These are phyloP conservation scores for Colletotrichum aenigma DNA, from an alignment of 2,329 filamentous ascomycete genomes.

Conservation along the genomic window DNA sequence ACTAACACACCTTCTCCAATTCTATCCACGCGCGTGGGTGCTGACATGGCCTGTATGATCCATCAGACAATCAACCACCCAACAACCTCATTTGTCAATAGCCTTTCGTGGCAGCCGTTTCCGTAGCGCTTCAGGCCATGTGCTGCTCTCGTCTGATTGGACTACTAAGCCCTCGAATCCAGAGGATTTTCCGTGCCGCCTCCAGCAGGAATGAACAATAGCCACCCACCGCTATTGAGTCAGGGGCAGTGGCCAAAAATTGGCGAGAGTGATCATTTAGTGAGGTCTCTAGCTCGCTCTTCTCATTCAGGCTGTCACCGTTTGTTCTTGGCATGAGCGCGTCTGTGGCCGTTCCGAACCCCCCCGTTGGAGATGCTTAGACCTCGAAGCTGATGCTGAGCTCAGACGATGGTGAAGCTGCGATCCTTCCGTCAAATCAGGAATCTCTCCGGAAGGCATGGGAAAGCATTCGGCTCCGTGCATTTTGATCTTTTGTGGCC, in stretches of 20 bases:
- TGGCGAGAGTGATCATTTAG: background rate
- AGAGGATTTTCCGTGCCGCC: background rate
- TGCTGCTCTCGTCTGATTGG: background rate
- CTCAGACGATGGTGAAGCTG: background rate
- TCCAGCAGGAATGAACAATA: background rate
- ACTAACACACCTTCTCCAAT: background rate
- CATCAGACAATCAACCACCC: background rate
- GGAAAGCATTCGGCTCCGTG: background rate
- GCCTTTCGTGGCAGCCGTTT: background rate
- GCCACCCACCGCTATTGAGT: background rate
- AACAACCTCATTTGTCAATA: background rate
- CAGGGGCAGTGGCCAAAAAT: background rate
- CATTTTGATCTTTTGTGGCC: background rate
- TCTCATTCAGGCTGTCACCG: background rate
- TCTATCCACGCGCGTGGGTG: background rate
- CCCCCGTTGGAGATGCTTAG: background rate
- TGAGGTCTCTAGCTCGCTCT: background rate
- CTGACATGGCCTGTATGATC: background rate
- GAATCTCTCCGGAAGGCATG: background rate
- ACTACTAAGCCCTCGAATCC: background rate
- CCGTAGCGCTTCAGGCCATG: background rate
- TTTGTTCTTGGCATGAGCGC: background rate
- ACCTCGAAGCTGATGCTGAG: background rate
- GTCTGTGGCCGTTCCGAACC: background rate
- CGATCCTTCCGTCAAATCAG: background rate